phyloP scores from a whole-genome alignment of 2,329 filamentous ascomycete genomes.

The Apiospora arundinis region DNA sequence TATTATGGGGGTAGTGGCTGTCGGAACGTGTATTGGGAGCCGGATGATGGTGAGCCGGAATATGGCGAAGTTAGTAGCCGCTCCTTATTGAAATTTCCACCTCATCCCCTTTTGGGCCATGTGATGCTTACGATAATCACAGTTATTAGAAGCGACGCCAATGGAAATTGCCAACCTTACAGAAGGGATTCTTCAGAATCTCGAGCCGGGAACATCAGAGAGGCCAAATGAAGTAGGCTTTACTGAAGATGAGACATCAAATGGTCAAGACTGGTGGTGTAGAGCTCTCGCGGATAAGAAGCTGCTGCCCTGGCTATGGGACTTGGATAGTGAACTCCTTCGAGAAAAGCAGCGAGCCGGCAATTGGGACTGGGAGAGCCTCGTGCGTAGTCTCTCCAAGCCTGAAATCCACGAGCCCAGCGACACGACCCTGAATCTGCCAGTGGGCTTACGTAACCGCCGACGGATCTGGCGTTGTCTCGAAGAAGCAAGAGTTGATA shows the following conservation, averaged over 20 bases:
- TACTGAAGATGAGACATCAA: neutral
- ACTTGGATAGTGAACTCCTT: neutral
- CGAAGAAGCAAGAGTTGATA: neutral
- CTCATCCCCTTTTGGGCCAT: neutral
- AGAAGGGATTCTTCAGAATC: neutral
- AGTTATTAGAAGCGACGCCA: neutral
- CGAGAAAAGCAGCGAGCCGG: neutral
- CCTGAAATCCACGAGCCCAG: neutral
- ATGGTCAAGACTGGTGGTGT: neutral
- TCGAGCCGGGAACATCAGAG: neutral
- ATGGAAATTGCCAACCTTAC: neutral
- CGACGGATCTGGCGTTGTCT: slow-evolving; percentile 1
- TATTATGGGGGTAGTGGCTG: neutral
- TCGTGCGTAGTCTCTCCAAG: neutral
- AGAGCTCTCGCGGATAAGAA: neutral
- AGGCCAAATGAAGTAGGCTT: neutral
- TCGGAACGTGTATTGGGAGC: neutral
- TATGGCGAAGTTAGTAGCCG: neutral
- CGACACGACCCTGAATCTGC: neutral
- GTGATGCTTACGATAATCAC: neutral
- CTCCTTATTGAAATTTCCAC: neutral
- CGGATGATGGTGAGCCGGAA: neutral
- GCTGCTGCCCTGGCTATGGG: neutral
- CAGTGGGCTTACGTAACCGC: neutral
- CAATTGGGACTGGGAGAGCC: neutral